phyloP scores from a whole-genome alignment of 2,329 filamentous ascomycete species.

The Trichocomaceae sp. region DNA sequence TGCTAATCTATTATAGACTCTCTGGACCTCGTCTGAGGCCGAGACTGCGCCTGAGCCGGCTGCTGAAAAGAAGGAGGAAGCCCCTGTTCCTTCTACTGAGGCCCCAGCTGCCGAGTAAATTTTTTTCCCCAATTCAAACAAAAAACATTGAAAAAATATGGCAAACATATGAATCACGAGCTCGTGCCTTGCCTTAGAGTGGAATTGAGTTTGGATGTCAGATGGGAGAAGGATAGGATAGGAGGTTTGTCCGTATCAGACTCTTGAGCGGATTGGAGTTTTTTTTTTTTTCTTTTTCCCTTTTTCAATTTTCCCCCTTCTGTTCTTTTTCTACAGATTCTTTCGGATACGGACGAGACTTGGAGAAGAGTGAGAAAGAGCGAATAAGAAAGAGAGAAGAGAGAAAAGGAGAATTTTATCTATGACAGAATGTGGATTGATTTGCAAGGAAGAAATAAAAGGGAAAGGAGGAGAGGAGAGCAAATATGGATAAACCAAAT shows the following conservation, averaged over 20 bases:
- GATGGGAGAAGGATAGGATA: constrained; percentile 9
- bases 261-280: constrained; percentile 14
- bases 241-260: constrained; percentile 13
- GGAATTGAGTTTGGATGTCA: constrained; percentile 16
- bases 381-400: not conserved
- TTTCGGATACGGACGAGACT: constrained; percentile 10
- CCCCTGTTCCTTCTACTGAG: constrained; percentile 34
- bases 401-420: not conserved
- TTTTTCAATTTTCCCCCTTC: constrained; percentile 17
- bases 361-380: constrained; percentile 5
- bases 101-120: constrained; percentile 40
- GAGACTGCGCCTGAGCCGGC: constrained; percentile 62
- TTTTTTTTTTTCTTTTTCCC: constrained; percentile 15
- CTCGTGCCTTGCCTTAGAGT: constrained; percentile 15
- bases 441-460: not conserved
- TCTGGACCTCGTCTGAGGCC: constrained; percentile 98
- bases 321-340: constrained; percentile 16
- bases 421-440: constrained; percentile 4
- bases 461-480: constrained; percentile 7
- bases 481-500: constrained; percentile 7
- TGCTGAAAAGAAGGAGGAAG: constrained; percentile 39
- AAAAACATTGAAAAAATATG: constrained; percentile 25
- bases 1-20: constrained; percentile 58
- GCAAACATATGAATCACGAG: constrained; percentile 10
- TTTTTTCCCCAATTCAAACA: constrained; percentile 7